Conservation (phyloP, 2,329 filamentous ascomycete species). For the Colletotrichum caudatum region DNA sequence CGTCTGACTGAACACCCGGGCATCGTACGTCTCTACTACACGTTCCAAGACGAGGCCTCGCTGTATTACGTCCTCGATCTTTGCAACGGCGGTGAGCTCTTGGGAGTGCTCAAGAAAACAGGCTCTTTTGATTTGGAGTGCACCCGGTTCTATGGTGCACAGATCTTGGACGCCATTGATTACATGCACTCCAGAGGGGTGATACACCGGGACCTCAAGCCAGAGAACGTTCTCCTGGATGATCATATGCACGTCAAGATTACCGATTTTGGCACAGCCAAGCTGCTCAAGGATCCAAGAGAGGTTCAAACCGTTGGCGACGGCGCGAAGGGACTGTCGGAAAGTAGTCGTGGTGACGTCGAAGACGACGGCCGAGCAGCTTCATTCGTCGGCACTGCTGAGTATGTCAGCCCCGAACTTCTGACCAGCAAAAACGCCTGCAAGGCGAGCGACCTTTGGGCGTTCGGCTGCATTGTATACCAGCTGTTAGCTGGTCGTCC, state of each 20-base stretch:
- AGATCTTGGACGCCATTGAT: conserved; percentile 95
- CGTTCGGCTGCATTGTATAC: conserved; percentile 97
- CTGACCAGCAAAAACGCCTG: conserved; percentile 96
- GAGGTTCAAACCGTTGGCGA: conserved; percentile 58
- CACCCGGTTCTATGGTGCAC: conserved; percentile 91
- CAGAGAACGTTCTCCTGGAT: conserved; percentile 95
- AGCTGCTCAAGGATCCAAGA: conserved; percentile 77
- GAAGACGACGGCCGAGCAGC: conserved; percentile 80
- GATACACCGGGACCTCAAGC: conserved; percentile 96
- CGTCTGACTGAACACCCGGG: conserved; percentile 95
- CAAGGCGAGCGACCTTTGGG: conserved; percentile 98
- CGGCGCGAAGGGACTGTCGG: conserved; percentile 53
- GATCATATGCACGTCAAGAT: conserved; percentile 98
- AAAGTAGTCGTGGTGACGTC: conserved; percentile 52
- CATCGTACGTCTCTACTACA: conserved; percentile 97
- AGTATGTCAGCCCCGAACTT: conserved; percentile 98
- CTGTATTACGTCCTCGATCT: conserved; percentile 97
- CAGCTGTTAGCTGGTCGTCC: conserved; percentile 95
- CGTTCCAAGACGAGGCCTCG: conserved; percentile 96
- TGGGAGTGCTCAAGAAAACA: conserved; percentile 94
- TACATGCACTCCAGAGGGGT: conserved; percentile 98
- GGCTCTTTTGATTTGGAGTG: conserved; percentile 96
- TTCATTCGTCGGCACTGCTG: conserved; percentile 96
- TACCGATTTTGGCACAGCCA: conserved; percentile 98
- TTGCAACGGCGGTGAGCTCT: conserved; percentile 89